Percentiles rank a stretch among this genome's conserved stretches.
phyloP scores from a whole-genome alignment of 202 grass and related monocot species.

The Hordeum pubiflorum region DNA sequence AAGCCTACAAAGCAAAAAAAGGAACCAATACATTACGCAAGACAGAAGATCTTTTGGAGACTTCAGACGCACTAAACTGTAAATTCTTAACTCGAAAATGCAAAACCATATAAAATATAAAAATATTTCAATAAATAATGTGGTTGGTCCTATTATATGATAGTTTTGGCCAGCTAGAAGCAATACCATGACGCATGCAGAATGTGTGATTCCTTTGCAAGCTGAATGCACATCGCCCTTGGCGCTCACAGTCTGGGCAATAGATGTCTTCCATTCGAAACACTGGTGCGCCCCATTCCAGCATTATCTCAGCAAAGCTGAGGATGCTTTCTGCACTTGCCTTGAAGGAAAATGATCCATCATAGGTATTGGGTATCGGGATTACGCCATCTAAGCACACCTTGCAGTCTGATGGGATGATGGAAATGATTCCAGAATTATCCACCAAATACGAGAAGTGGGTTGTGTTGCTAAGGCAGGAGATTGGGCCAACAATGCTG shows the following conservation, averaged over 20 bases:
- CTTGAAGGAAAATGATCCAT: too few species aligned
- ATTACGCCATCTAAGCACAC: too few species aligned
- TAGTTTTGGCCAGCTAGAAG: background rate
- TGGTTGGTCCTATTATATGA: background rate
- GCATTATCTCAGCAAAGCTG: too few species aligned
- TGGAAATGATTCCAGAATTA: background rate
- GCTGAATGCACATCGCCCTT: background rate
- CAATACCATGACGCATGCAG: background rate
- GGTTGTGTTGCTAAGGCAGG: background rate
- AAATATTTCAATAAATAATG: background rate
- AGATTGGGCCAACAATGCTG: background rate
- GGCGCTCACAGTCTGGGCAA: background rate
- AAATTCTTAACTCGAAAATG: background rate
- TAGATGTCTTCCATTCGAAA: too few species aligned
- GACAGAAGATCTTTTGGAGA: too few species aligned
- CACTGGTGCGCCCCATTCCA: too few species aligned
- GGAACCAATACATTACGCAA: too few species aligned
- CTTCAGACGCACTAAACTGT: background rate
- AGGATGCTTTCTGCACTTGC: too few species aligned
- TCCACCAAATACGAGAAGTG: background rate
- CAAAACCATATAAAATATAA: background rate
- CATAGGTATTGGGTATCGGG: too few species aligned
- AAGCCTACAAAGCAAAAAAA: too few species aligned
- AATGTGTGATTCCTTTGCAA: background rate
- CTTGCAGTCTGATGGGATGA: background rate